A percentile compares a stretch with the other conserved stretches of the same genome.
Evolutionary conservation across 2,329 filamentous ascomycete genomes (phyloP).

Genomic region (Daldinia eschscholtzii): DNA sequence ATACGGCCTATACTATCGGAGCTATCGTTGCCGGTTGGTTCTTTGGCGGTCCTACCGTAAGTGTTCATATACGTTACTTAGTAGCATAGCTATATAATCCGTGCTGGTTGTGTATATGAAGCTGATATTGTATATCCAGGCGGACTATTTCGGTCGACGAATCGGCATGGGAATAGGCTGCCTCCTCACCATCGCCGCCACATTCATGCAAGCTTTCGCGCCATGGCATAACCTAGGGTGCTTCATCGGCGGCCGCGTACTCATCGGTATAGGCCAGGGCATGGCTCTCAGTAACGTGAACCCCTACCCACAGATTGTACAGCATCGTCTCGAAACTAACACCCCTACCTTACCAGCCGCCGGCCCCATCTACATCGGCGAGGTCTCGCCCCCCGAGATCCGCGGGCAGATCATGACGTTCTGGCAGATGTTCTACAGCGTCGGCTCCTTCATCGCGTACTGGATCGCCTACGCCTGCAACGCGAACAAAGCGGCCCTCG

Average conservation of each 20-base stretch:
- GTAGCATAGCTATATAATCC: neutral
- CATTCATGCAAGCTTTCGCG: conserved; percentile 76
- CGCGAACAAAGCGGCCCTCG: conserved; percentile 66
- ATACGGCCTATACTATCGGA: conserved; percentile 78
- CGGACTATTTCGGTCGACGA: conserved; percentile 72
- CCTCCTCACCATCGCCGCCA: conserved; percentile 74
- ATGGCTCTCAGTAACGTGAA: conserved; percentile 66
- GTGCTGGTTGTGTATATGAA: neutral
- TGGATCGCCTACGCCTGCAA: conserved; percentile 74
- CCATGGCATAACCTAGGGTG: conserved; percentile 71
- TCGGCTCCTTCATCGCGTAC: conserved; percentile 74
- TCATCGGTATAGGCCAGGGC: conserved; percentile 78
- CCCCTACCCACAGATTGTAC: conserved; percentile 47
- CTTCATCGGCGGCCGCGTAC: conserved; percentile 76
- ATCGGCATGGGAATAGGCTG: conserved; percentile 75
- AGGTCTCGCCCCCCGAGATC: conserved; percentile 73
- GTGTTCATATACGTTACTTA: conserved; percentile 23
- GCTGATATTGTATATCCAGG: conserved; percentile 42
- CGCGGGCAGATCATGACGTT: conserved; percentile 77
- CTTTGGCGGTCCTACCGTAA: conserved; percentile 71
- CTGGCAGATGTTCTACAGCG: conserved; percentile 76
- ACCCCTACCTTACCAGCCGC: conserved; percentile 60
- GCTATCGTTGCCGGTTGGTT: conserved; percentile 79
- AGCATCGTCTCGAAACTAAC: conserved; percentile 14
- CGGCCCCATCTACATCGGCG: conserved; percentile 78